Evolutionary conservation across 2,329 filamentous ascomycete species (phyloP).

Genomic region (Arthrinium puccinioides): DNA sequence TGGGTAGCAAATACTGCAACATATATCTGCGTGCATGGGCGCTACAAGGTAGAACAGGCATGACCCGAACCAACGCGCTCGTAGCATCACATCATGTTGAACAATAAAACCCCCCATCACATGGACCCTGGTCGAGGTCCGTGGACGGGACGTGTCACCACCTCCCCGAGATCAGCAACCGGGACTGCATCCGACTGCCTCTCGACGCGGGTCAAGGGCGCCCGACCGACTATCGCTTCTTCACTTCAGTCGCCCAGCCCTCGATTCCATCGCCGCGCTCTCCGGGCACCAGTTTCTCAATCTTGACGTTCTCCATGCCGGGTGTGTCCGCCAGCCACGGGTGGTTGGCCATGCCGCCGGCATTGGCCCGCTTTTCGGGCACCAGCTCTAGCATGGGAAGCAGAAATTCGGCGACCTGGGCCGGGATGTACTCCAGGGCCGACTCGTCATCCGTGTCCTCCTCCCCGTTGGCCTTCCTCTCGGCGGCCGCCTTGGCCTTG

Average conservation of each 20-base stretch:
- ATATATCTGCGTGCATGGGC: too few relatives aligned
- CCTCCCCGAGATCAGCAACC: too few relatives aligned
- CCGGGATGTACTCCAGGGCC: conserved; percentile 22
- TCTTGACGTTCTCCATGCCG: conserved; percentile 75
- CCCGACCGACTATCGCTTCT: too few relatives aligned
- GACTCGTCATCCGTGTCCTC: conserved; percentile 22
- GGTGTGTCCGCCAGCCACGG: conserved; percentile 76
- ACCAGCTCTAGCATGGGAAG: conserved; percentile 85
- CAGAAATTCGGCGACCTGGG: conserved; percentile 67
- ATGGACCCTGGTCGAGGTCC: too few relatives aligned
- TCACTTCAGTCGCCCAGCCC: conserved; percentile 85
- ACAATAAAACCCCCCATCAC: too few relatives aligned
- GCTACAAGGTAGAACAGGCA: too few relatives aligned
- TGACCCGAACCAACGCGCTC: too few relatives aligned
- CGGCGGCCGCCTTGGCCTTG: conserved; percentile 26
- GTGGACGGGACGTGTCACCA: too few relatives aligned
- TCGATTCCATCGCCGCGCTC: conserved; percentile 88
- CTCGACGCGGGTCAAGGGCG: too few relatives aligned
- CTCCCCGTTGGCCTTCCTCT: conserved; percentile 19
- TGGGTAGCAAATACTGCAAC: too few relatives aligned
- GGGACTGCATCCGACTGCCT: too few relatives aligned
- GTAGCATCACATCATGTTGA: too few relatives aligned
- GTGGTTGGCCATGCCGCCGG: conserved; percentile 88
- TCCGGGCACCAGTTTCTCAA: conserved; percentile 69
- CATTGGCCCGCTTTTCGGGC: conserved; percentile 85